These are phyloP conservation scores for Solanum habrochaites DNA, from an alignment of 257 asterid species.

Conservation along the genomic window DNA sequence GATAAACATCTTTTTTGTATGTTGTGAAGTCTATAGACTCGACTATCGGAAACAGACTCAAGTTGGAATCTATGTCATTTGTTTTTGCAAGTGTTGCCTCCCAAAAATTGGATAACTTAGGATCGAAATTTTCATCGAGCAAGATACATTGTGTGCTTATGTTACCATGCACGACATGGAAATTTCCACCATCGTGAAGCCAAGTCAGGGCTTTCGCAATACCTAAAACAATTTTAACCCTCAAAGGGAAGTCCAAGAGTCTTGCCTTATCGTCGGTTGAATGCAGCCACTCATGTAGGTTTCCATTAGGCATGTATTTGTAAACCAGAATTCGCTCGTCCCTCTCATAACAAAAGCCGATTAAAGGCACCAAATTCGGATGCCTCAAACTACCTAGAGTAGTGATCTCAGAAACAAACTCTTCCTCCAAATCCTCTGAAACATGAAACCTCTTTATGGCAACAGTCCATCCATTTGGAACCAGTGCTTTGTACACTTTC, in stretches of 20 bases:
- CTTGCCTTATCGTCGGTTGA: background rate
- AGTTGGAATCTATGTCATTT: background rate
- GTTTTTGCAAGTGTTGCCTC: background rate
- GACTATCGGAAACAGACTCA: background rate
- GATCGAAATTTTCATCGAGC: background rate
- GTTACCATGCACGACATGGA: background rate
- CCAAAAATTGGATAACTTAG: background rate
- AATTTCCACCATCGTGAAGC: background rate
- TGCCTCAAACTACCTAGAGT: background rate
- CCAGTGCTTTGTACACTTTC: too few relatives aligned
- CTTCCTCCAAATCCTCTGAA: too few relatives aligned
- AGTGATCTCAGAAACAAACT: background rate
- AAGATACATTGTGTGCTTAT: background rate
- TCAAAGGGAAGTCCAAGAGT: background rate
- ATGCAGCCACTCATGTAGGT: background rate
- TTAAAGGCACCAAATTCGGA: background rate
- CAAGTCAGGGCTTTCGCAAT: background rate
- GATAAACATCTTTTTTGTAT: too few relatives aligned
- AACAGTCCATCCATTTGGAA: too few relatives aligned
- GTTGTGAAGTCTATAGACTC: background rate
- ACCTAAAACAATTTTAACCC: background rate
- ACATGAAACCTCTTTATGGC: too few relatives aligned
- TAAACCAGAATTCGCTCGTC: background rate
- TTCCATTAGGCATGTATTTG: background rate
- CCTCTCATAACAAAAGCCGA: background rate